Evolutionary conservation across 345 rosid genomes (phyloP), one percentile per base, ranked within the genome.

Genomic region (Laguncularia racemosa): DNA sequence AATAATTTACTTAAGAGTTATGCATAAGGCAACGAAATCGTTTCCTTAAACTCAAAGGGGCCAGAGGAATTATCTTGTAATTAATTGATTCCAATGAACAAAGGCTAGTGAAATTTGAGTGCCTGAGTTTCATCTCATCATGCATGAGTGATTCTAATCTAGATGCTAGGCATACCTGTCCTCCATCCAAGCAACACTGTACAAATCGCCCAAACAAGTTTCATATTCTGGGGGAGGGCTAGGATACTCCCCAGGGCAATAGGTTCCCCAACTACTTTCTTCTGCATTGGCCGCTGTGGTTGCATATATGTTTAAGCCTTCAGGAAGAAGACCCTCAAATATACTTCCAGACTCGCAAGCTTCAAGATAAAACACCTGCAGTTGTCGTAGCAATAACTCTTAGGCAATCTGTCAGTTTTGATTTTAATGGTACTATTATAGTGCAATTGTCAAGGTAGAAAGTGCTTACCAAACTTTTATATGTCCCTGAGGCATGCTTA

Each of bases 321-420:
- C 81, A 1, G 88, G 85, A 75, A 95, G 99, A 82, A 95, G 80
- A 63, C 97, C 97, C 82, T 90, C 97, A 63, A 95, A 95, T 66
- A 95, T 85, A 72, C 99, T 95, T 67, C 97, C 97, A 47, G 97
- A 90, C 62, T 95, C 99, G 77, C 99, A 95, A 65, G 99, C 97
- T 84, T 95, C 99, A 3, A 95, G 95, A 74, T 95, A 95, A 71
- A 95, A 95, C 58, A 90, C 96, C 99, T 95, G 61, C 68, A 75
- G 21, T 62, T 67, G 70, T 48, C 28, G n/a, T n/a, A n/a, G 46
- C 53, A 19, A 50, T 19, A 19, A 58, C 17, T 8, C 2, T 16
- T 40, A 4, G 44, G 14, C 12, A 18, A n/a, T 3, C 43, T 33
- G 46, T 18, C 17, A 52, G 12, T 16, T 14, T 38, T 0, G 26